Conservation (phyloP, 2,329 filamentous ascomycete species). For the Lasiodiplodia citricola region DNA sequence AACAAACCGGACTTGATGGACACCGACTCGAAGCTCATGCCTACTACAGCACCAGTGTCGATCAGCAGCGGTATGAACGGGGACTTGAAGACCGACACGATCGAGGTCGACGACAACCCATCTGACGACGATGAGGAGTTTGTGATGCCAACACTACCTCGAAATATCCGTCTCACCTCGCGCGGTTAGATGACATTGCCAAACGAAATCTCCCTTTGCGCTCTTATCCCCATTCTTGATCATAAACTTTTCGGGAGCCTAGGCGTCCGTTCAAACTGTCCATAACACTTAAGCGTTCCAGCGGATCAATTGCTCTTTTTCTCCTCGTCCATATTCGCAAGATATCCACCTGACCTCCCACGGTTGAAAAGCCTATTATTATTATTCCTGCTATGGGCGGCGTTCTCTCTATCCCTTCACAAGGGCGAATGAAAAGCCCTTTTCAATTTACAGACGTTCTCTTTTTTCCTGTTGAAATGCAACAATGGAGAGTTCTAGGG, state of each 20-base stretch:
- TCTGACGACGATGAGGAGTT: constrained; percentile 43
- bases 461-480: not conserved
- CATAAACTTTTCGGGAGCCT: not conserved
- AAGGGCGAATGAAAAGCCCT: constrained; percentile 4
- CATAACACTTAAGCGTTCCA: constrained; percentile 4
- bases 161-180: constrained; percentile 40
- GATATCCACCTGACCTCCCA: constrained; percentile 11
- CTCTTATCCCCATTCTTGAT: not conserved
- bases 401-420: not conserved
- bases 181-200: not conserved
- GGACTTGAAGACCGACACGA: constrained; percentile 35
- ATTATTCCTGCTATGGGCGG: not conserved
- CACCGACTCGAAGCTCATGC: constrained; percentile 22
- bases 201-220: not conserved
- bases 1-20: constrained; percentile 15
- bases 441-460: not conserved
- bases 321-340: not conserved
- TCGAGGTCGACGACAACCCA: constrained; percentile 43
- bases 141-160: constrained; percentile 39
- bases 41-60: constrained; percentile 26
- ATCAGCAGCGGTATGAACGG: constrained; percentile 17
- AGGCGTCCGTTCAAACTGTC: constrained; percentile 6
- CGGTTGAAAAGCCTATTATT: not conserved
- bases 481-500: not conserved
- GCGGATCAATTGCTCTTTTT: constrained; percentile 7